Conservation (phyloP, 441 rosid genomes). For the Eugenia klotzschiana region DNA sequence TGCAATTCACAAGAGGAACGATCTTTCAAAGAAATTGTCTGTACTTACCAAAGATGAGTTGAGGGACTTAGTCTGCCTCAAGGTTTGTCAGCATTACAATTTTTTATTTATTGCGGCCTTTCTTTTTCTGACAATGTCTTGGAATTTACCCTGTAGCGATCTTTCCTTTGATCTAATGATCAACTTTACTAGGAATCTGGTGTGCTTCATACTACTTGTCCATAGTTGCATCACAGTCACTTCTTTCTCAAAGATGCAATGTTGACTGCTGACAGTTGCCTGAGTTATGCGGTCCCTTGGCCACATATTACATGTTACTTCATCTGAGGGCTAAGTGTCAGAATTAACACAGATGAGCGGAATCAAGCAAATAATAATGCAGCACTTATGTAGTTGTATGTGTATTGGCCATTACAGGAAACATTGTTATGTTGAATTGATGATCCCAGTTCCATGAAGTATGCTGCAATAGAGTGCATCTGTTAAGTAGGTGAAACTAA, state of each 20-base stretch:
- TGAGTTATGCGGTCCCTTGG: background rate
- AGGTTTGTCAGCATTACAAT: slow-evolving; percentile 37
- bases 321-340: background rate
- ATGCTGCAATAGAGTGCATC: background rate
- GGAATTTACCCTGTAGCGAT: background rate
- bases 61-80: slow-evolving; percentile 79
- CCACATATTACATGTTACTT: background rate
- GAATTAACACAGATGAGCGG: background rate
- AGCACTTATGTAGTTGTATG: background rate
- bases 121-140: background rate
- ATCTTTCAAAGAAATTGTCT: slow-evolving; percentile 81
- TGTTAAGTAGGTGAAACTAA: background rate
- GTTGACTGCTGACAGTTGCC: background rate
- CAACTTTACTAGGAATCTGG: background rate
- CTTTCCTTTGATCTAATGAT: background rate
- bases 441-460: background rate
- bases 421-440: background rate
- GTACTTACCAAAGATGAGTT: slow-evolving; percentile 69
- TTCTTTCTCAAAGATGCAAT: background rate
- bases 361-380: background rate
- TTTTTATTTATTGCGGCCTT: background rate
- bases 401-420: background rate
- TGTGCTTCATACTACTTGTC: background rate
- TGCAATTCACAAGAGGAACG: slow-evolving; percentile 72
- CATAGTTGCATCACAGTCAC: background rate